Conservation (phyloP, 805 yeast genomes). For the Schwanniomyces sp. region DNA sequence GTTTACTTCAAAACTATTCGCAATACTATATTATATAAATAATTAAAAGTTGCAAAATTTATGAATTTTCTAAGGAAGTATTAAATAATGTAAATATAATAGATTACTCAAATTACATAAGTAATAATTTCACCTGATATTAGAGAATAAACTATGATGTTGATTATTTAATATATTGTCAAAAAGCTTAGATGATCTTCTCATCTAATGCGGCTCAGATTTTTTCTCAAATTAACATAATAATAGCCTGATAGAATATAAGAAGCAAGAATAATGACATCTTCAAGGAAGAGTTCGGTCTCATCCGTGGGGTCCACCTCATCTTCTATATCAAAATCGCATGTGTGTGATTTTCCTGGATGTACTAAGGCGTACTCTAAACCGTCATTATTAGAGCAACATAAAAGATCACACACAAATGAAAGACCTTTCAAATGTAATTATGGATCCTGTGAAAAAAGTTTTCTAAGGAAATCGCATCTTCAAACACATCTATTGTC, state of each 20-base stretch:
- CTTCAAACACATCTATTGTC: constrained; percentile 71
- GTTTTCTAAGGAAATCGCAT: constrained; percentile 78
- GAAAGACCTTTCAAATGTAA: constrained; percentile 76
- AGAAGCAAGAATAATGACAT: constrained; percentile 6
- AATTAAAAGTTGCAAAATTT: no score
- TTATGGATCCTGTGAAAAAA: constrained; percentile 53
- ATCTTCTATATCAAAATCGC: constrained; percentile 54
- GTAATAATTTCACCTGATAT: no score
- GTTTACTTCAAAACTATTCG: no score
- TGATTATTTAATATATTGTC: no score
- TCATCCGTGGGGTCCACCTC: constrained; percentile 16
- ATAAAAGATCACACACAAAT: constrained; percentile 71
- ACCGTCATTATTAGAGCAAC: constrained; percentile 84
- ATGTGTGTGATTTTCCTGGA: constrained; percentile 60
- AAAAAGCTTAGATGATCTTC: neutral
- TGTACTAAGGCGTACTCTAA: constrained; percentile 78
- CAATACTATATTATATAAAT: no score
- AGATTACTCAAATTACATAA: no score
- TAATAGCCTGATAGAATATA: neutral
- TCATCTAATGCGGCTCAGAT: constrained; percentile 1
- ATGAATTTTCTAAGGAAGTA: no score
- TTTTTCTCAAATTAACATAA: neutral
- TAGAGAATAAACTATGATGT: no score
- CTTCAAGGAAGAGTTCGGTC: constrained; percentile 12
- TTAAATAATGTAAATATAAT: no score